Percentiles rank a stretch among this genome's conserved stretches.
phyloP scores from a whole-genome alignment of 345 rosid genomes.

The Noccaea bulbosa region DNA sequence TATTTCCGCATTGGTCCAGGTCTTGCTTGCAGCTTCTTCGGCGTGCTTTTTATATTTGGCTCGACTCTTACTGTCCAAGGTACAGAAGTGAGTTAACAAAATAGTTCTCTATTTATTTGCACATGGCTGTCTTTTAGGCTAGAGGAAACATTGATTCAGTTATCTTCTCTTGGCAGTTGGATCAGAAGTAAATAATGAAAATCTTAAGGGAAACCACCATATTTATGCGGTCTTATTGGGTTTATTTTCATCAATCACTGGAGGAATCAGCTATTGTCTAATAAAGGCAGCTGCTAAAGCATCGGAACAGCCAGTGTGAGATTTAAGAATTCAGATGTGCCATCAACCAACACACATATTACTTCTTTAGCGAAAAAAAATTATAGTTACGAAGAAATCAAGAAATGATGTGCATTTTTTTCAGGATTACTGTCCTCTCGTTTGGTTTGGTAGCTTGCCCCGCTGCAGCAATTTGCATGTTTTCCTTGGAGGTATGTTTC shows the following conservation, averaged over 20 bases:
- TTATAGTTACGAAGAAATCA: neutral
- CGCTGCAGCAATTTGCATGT: slow-evolving; percentile 69
- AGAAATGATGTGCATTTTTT: slow-evolving; percentile 37
- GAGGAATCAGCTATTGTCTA: slow-evolving; percentile 84
- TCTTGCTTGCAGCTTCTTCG: slow-evolving; percentile 90
- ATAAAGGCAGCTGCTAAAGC: slow-evolving; percentile 84
- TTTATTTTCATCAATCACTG: slow-evolving; percentile 71
- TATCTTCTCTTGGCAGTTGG: slow-evolving; percentile 32
- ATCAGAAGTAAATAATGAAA: slow-evolving; percentile 40
- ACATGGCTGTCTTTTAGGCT: neutral
- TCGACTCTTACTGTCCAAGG: slow-evolving; percentile 79
- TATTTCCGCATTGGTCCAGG: slow-evolving; percentile 55
- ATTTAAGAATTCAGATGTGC: slow-evolving; percentile 36
- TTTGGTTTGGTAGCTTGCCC: slow-evolving; percentile 80
- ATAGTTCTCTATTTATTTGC: slow-evolving; percentile 41
- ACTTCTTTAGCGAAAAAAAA: slow-evolving; percentile 9
- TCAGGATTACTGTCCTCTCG: slow-evolving; percentile 75
- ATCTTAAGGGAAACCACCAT: slow-evolving; percentile 48
- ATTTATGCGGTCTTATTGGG: slow-evolving; percentile 63
- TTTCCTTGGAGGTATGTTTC: slow-evolving; percentile 69
- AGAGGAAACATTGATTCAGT: slow-evolving; percentile 7
- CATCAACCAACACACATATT: slow-evolving; percentile 1
- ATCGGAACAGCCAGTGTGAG: slow-evolving; percentile 89
- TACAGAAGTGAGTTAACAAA: slow-evolving; percentile 86
- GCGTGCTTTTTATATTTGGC: slow-evolving; percentile 77